These are phyloP conservation scores for Penicillium crustosum DNA, from an alignment of 2,329 filamentous ascomycete genomes.

Conservation along the genomic window DNA sequence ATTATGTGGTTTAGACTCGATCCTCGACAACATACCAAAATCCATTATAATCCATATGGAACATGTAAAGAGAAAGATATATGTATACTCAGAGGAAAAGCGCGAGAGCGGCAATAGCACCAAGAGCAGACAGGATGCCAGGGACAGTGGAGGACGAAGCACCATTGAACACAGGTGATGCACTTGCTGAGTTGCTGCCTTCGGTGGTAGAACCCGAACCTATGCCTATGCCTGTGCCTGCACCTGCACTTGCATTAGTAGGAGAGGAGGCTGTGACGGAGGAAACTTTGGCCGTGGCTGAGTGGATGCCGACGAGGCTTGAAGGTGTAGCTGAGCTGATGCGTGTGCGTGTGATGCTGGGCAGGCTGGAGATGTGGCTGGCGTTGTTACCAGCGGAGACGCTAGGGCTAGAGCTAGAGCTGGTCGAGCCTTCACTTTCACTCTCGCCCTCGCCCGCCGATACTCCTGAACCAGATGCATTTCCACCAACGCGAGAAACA, in stretches of 20 bases:
- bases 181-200: not conserved
- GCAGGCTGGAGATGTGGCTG: not conserved
- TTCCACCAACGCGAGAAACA: not conserved
- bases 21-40: not conserved
- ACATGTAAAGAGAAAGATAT: not conserved
- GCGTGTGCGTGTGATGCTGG: not conserved
- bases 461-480: not conserved
- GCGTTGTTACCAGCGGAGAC: not conserved
- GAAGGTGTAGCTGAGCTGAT: not conserved
- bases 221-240: not conserved
- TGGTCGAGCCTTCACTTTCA: not conserved
- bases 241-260: not conserved
- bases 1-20: not conserved
- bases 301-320: not conserved
- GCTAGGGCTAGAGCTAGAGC: not conserved
- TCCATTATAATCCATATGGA: not conserved
- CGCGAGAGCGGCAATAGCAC: not conserved
- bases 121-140: not conserved
- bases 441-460: not conserved
- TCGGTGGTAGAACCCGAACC: not conserved
- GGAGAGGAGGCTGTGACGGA: not conserved
- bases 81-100: not conserved
- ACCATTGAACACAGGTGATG: conserved; percentile 2
- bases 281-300: not conserved
- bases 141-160: not conserved